Evolutionary conservation across 1,284 basidiomycete species (phyloP).

Genomic region (Ustilago crameri): DNA sequence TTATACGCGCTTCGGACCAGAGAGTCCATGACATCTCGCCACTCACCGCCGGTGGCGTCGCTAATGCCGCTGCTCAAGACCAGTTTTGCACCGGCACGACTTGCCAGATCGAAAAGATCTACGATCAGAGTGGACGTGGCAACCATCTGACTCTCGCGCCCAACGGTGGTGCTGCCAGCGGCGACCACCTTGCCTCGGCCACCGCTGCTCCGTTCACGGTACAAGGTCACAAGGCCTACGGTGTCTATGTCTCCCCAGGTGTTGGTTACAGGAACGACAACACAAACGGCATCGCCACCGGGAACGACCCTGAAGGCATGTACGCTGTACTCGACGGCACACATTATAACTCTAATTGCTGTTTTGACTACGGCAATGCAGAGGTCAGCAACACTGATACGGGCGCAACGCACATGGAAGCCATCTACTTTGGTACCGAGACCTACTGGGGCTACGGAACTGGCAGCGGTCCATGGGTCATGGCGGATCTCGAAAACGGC

Average conservation of each 20-base stretch:
- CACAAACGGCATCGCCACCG: conserved; percentile 34
- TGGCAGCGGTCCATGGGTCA: conserved; percentile 25
- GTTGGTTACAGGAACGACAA: conserved; percentile 32
- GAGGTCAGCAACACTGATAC: conserved; percentile 24
- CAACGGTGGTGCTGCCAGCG: conserved; percentile 13
- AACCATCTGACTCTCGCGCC: conserved; percentile 29
- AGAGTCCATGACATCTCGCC: conserved; percentile 5
- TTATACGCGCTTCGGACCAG: conserved; percentile 16
- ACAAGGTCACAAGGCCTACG: conserved; percentile 24
- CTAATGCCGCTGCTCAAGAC: conserved; percentile 32
- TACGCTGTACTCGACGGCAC: conserved; percentile 25
- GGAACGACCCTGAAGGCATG: conserved; percentile 31
- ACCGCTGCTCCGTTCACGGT: conserved; percentile 16
- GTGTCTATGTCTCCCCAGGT: conserved; percentile 20
- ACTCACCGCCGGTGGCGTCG: conserved; percentile 16
- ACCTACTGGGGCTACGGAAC: conserved; percentile 24
- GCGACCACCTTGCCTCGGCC: conserved; percentile 13
- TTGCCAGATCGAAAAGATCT: conserved; percentile 27
- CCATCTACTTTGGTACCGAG: conserved; percentile 33
- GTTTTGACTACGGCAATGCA: conserved; percentile 39
- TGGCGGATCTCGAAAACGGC: conserved; percentile 25
- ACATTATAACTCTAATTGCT: conserved; percentile 22
- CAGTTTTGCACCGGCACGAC: conserved; percentile 18
- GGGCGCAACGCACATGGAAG: conserved; percentile 22
- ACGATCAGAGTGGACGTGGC: conserved; percentile 23